A percentile compares a stretch with the other conserved stretches of the same genome.
These are phyloP conservation scores for Coelastrella sp. DNA, from an alignment of 139 green algal species.

Conservation along the genomic window DNA sequence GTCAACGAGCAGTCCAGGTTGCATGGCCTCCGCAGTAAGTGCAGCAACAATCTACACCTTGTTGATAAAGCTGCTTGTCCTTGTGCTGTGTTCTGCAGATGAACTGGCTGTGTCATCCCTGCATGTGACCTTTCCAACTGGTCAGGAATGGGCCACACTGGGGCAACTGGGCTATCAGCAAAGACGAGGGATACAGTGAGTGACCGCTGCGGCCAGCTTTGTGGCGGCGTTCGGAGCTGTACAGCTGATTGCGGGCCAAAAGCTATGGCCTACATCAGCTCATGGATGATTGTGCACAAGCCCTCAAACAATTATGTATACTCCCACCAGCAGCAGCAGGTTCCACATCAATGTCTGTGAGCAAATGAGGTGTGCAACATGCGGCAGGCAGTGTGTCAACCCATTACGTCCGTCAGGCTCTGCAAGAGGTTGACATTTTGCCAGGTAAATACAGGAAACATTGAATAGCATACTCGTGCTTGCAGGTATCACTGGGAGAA, in stretches of 20 bases:
- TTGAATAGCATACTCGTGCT: neutral
- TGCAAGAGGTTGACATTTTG: no score
- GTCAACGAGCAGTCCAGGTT: no score
- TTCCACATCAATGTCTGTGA: no score
- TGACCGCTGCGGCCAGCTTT: neutral
- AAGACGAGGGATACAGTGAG: slow-evolving; percentile 59
- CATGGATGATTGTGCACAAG: no score
- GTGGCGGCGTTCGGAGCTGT: neutral
- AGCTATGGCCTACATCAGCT: no score
- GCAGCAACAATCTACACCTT: neutral
- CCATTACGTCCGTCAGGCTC: no score
- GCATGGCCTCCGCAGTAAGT: no score
- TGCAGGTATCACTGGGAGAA: slow-evolving; percentile 62
- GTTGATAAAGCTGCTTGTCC: neutral
- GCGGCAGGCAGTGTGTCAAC: no score
- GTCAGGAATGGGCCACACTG: slow-evolving; percentile 76
- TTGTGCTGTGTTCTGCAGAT: slow-evolving; percentile 51
- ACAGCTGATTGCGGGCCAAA: no score
- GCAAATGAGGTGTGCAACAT: no score
- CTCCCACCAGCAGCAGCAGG: no score
- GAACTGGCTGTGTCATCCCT: slow-evolving; percentile 69
- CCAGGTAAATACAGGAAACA: neutral
- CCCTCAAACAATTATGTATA: no score
- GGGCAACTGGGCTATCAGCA: slow-evolving; percentile 75
- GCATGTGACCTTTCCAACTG: slow-evolving; percentile 90